Evolutionary conservation across 2,329 filamentous ascomycete species (phyloP), one percentile per base, ranked within the genome.

Genomic region (Geosmithia putterillii): DNA sequence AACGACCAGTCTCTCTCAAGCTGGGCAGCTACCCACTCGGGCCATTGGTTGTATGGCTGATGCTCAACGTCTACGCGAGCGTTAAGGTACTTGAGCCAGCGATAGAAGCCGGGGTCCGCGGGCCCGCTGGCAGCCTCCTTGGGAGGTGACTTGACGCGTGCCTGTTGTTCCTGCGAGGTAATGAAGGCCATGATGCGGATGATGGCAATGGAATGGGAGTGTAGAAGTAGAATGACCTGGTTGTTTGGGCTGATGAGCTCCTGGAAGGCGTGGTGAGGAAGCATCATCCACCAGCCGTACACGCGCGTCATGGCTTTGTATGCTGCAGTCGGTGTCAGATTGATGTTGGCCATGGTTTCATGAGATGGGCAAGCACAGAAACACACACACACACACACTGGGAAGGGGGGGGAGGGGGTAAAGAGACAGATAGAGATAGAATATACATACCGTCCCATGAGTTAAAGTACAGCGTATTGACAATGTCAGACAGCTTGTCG

Each of bases 231-330:
- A 45, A 67, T 64, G 15, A 64, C 59, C 51, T 70, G 70, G 51
- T 67, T 69, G 22, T 51, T 49, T 22, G 65, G 57, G 52, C 74
- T 65, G 48, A 76, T 63, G 42, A 77, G 55, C 41, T 60, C 59
- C 48, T 70, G 65, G 54, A 77, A 76, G 40, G 65, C 59, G 32
- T 63, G 60, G 48, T 76, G 72, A 8, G 71, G 67, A 7, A 77
- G 62, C 54, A 71, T 63, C 63, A 76, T 76, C 73, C 73, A 76
- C 73, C 73, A 77, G 4, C 54, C 62, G 52, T 73, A 76, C 50
- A 74, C 70, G 43, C 62, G 57, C 37, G 61, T 62, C 42, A 75
- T 63, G n/a, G 65, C 58, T 47, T 66, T 60, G 51, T 74, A 75
- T 15, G 71, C 73, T 73, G 35, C 4, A 10, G 17, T 14, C 5